phyloP scores from a whole-genome alignment of 2,329 filamentous ascomycete genomes.

The Epichloe brachyelytri region DNA sequence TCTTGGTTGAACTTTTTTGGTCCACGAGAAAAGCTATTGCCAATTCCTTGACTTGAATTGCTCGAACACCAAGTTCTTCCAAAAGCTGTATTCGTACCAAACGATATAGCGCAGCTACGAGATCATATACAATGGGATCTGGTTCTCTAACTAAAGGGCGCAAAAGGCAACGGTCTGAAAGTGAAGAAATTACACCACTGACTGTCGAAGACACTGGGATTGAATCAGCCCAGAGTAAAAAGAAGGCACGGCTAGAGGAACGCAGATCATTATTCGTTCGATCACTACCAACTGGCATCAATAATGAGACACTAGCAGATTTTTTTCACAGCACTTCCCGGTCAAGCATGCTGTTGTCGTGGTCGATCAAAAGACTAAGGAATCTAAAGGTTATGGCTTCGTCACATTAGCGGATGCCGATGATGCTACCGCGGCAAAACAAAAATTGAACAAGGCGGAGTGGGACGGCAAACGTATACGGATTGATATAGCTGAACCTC shows the following conservation, averaged over 20 bases:
- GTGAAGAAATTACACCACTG: constrained; percentile 18
- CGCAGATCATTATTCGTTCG: constrained; percentile 78
- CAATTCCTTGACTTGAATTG: neutral
- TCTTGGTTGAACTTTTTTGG: neutral
- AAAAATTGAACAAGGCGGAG: constrained; percentile 65
- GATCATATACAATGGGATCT: neutral
- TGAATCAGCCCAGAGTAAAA: constrained; percentile 24
- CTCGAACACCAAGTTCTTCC: neutral
- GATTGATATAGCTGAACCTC: constrained; percentile 76
- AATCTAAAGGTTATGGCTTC: constrained; percentile 87
- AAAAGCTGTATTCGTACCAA: neutral
- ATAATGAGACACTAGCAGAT: constrained; percentile 69
- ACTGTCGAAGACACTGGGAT: constrained; percentile 20
- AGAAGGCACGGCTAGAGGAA: constrained; percentile 46
- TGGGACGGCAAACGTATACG: constrained; percentile 72
- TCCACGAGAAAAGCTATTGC: neutral
- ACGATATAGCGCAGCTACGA: neutral
- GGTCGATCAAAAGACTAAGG: constrained; percentile 69
- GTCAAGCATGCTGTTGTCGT: constrained; percentile 96
- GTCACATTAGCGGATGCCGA: constrained; percentile 92
- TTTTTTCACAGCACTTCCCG: constrained; percentile 86
- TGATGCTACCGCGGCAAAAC: constrained; percentile 69
- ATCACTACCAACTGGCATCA: constrained; percentile 65
- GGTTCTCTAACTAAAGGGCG: constrained; percentile 14
- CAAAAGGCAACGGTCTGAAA: constrained; percentile 22